phyloP scores from a whole-genome alignment of 2,329 filamentous ascomycete species.

The Graphium sp. region DNA sequence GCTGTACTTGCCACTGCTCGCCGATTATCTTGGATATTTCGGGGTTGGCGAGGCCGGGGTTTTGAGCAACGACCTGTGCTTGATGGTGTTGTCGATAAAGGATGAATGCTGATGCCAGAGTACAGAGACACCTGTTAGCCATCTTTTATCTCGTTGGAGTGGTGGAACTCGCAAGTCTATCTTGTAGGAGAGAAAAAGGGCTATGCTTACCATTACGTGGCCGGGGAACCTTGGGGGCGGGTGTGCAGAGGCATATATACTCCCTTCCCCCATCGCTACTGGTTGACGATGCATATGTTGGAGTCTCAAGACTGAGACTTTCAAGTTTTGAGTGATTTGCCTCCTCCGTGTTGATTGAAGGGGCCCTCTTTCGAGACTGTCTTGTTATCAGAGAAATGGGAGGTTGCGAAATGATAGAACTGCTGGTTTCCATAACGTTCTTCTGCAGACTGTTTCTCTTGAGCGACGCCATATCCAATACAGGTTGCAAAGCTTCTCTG shows the following conservation, averaged over 20 bases:
- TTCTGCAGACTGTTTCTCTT: no score
- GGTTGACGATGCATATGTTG: conserved; percentile 9
- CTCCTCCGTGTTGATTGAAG: conserved; percentile 26
- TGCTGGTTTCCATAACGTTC: no score
- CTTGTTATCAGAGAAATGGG: no score
- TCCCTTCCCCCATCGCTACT: conserved; percentile 12
- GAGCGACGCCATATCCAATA: no score
- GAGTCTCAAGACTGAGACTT: conserved; percentile 17
- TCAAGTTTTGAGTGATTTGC: conserved; percentile 19
- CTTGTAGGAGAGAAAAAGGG: conserved; percentile 1
- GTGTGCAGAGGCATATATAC: conserved; percentile 37
- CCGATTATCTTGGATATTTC: conserved; percentile 97
- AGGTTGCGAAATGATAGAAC: no score
- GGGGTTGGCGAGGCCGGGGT: conserved; percentile 85
- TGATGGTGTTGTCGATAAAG: conserved; percentile 92
- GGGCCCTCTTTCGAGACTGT: conserved; percentile 25
- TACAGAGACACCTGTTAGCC: no score
- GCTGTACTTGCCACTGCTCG: conserved; percentile 71
- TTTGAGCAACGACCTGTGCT: conserved; percentile 58
- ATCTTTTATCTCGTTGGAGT: no score
- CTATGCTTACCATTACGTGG: conserved; percentile 38
- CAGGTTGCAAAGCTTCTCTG: no score
- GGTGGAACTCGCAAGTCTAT: no score
- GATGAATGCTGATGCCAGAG: conserved; percentile 93
- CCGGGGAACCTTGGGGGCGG: conserved; percentile 38